Conservation (phyloP, 768 basidiomycete genomes). For the Tricholomella constricta region DNA sequence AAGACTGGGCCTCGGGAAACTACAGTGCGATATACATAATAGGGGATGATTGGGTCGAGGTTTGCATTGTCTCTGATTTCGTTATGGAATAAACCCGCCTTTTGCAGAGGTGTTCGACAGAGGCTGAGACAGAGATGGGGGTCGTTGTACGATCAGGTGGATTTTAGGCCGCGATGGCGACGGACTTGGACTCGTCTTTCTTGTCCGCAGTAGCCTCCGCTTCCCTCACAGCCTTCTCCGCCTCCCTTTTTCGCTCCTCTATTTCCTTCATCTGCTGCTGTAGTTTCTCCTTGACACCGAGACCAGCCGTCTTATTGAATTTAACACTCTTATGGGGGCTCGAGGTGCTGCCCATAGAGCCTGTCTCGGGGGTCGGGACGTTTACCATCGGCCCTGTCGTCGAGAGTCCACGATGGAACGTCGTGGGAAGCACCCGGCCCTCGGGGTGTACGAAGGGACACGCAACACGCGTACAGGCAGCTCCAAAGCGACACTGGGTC, state of each 20-base stretch:
- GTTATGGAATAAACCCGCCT: slow-evolving; percentile 6
- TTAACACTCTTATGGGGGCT: slow-evolving; percentile 72
- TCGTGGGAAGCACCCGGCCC: slow-evolving; percentile 74
- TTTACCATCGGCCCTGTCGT: slow-evolving; percentile 61
- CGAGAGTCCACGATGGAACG: slow-evolving; percentile 79
- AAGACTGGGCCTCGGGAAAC: slow-evolving; percentile 12
- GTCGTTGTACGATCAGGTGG: background rate
- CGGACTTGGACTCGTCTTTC: slow-evolving; percentile 58
- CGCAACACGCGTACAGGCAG: slow-evolving; percentile 79
- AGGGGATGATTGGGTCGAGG: slow-evolving; percentile 5
- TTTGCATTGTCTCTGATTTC: background rate
- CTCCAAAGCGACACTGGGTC: slow-evolving; percentile 79
- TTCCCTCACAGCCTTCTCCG: slow-evolving; percentile 66
- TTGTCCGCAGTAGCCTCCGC: slow-evolving; percentile 64
- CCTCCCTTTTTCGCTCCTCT: slow-evolving; percentile 63
- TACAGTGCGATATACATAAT: slow-evolving; percentile 28
- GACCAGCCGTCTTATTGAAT: slow-evolving; percentile 56
- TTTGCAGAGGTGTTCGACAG: background rate
- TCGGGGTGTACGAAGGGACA: slow-evolving; percentile 94
- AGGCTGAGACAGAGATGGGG: background rate
- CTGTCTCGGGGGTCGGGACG: slow-evolving; percentile 63
- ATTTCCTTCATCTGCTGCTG: slow-evolving; percentile 63
- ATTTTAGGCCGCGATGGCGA: slow-evolving; percentile 43
- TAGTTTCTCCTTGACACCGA: slow-evolving; percentile 45
- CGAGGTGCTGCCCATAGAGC: slow-evolving; percentile 55